phyloP scores from a whole-genome alignment of 352 stramenopile species.

The Blastocystis hominis region DNA sequence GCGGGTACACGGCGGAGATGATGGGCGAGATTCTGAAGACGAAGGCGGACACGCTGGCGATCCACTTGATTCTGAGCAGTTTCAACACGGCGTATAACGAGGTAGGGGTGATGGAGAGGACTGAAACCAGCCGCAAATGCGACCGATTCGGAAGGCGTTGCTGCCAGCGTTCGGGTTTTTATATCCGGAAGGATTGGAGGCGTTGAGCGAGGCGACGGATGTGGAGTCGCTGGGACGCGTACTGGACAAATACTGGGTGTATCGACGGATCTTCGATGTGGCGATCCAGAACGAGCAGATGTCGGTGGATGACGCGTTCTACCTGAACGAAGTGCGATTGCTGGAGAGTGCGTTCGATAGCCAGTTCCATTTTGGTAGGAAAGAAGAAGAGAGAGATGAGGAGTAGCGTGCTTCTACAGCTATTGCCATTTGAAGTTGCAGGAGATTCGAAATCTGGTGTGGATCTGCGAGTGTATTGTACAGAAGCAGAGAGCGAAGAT shows the following conservation, averaged over 20 bases:
- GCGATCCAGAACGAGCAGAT: conserved; percentile 78
- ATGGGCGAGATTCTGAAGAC: conserved; percentile 89
- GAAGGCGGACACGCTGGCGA: conserved; percentile 88
- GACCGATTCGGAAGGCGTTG: conserved; percentile 85
- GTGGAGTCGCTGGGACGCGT: conserved; percentile 73
- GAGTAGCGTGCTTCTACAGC: conserved; percentile 83
- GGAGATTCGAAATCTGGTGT: conserved; percentile 93
- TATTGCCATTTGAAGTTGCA: conserved; percentile 99
- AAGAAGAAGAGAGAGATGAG: background rate
- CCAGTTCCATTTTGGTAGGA: conserved; percentile 91
- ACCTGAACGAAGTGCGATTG: conserved; percentile 93
- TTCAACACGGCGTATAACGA: conserved; percentile 83
- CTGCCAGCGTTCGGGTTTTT: conserved; percentile 91
- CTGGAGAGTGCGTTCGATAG: conserved; percentile 92
- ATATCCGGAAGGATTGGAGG: conserved; percentile 87
- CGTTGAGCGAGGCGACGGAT: conserved; percentile 81
- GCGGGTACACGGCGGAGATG: conserved; percentile 88
- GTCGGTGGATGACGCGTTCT: conserved; percentile 95
- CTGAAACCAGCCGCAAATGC: conserved; percentile 65
- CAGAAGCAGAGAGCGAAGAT: conserved; percentile 79
- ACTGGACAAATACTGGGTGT: conserved; percentile 85
- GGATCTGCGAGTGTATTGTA: conserved; percentile 80
- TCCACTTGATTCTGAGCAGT: conserved; percentile 98
- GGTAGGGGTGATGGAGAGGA: conserved; percentile 37
- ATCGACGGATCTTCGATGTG: conserved; percentile 87